Base-by-base conservation (phyloP, 306 rosid genomes). In the Quercus glauca region DNA sequence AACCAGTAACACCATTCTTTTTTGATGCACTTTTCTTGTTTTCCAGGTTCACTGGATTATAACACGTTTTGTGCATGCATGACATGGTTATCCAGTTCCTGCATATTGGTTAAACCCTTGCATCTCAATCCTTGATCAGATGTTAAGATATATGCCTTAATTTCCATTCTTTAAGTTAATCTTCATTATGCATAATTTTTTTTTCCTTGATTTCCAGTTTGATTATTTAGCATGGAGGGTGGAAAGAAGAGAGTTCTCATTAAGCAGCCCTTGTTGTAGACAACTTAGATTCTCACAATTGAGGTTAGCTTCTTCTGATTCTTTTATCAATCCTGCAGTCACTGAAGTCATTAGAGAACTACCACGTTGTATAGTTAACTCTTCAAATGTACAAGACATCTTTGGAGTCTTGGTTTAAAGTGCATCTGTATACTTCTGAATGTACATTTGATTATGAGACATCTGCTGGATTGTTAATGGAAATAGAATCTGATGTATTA, bases 41-140 rank as follows among this genome's bases (percentile, higher is more conserved):
- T 61, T 5, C 74, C 91, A 92, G 98, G 82, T 94, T 76, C 90
- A 78, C 76, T 91, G 93, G 98, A 85, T 91, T 58, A 87, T 94
- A 73, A 58, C 87, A 28, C 86, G 77, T 59, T 73, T 92, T 80
- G 75, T 59, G 57, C 83, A 80, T 43, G 78, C 76, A 5, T 83
- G 85, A 82, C 84, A 26, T 53, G 51, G 45, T 74, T 52, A 8
- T 19, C 52, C 21, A 35, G 26, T 35, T 67, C 72, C 72, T 35
- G 17, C 2, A 8, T 68, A 4, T 35, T 68, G 52, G 52, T 67
- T 67, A 33, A 67, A 23, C 71, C 52, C 58, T 31, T 8, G 68
- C 76, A 2, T 41, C 69, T 7, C 78, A 45, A 28, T 41, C 70
- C 12, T 15, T 31, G 21, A 17, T 65, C 25, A 31, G 25, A 31